These are phyloP conservation scores for Globisporangium radiosum DNA, from an alignment of 352 stramenopile genomes.

Conservation along the genomic window DNA sequence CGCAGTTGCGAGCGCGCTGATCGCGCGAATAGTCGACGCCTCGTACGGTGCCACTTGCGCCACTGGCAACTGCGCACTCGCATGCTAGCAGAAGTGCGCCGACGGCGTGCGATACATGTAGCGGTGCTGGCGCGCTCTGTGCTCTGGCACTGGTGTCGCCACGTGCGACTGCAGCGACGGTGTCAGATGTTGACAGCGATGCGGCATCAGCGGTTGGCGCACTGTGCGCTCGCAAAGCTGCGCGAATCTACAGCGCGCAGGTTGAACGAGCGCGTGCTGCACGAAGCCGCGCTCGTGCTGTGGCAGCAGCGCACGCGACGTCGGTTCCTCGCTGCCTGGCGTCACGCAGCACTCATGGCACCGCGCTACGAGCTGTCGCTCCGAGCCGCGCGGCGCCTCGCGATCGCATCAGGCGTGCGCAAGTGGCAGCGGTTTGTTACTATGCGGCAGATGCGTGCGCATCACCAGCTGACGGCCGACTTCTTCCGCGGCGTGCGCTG, in stretches of 20 bases:
- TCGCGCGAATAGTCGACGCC: background rate
- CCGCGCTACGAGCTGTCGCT: slow-evolving; percentile 1
- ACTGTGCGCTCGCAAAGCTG: background rate
- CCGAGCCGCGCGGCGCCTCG: background rate
- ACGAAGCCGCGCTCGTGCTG: slow-evolving; percentile 1
- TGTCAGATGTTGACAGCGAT: background rate
- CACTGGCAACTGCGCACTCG: background rate
- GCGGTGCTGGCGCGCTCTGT: background rate
- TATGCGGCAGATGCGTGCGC: slow-evolving; percentile 1
- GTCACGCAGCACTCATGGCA: background rate
- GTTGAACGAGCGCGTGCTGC: slow-evolving; percentile 4
- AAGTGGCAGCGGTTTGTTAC: slow-evolving; percentile 9
- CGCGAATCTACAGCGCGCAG: background rate
- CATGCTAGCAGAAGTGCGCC: background rate
- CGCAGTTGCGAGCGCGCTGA: background rate
- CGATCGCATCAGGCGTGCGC: slow-evolving; percentile 5
- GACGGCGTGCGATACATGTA: background rate
- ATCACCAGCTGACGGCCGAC: slow-evolving; percentile 22
- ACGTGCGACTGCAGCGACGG: background rate
- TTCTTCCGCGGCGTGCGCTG: slow-evolving; percentile 19
- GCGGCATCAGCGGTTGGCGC: background rate
- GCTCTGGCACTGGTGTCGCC: background rate
- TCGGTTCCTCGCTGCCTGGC: slow-evolving; percentile 1
- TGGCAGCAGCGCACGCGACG: slow-evolving; percentile 4
- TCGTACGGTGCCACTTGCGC: background rate